Evolutionary conservation across 2,329 filamentous ascomycete species (phyloP).

Genomic region (Colletotrichum sp.): DNA sequence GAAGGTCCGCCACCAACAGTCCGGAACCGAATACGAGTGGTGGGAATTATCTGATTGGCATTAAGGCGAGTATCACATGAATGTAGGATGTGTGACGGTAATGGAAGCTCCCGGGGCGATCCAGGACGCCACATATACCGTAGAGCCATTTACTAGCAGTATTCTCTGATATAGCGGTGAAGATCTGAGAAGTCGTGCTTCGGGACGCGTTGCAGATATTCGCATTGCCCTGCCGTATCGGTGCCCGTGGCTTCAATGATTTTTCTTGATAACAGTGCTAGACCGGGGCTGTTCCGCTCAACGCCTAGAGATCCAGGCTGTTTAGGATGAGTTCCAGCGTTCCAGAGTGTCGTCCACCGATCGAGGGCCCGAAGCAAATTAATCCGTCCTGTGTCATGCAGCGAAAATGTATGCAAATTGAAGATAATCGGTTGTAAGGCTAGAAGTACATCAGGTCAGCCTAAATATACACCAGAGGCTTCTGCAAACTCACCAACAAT

Average conservation of each 20-base stretch:
- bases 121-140: background rate
- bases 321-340: background rate
- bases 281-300: background rate
- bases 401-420: background rate
- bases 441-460: fast-evolving
- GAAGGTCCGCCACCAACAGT: background rate
- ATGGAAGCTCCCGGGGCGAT: background rate
- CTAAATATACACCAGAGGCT: fast-evolving
- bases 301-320: background rate
- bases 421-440: background rate
- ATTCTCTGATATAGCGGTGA: background rate
- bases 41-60: background rate
- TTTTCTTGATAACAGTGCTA: background rate
- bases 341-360: background rate
- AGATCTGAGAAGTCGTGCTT: background rate
- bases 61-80: background rate
- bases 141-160: background rate
- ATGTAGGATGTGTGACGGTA: fast-evolving
- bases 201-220: background rate
- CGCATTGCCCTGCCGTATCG: fast-evolving
- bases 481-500: background rate
- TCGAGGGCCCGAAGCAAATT: background rate
- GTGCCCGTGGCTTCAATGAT: background rate
- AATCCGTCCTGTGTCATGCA: background rate
- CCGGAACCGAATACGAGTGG: background rate